These are phyloP conservation scores for Chalaropsis ovoidea DNA, from an alignment of 2,329 filamentous ascomycete species.

Conservation along the genomic window DNA sequence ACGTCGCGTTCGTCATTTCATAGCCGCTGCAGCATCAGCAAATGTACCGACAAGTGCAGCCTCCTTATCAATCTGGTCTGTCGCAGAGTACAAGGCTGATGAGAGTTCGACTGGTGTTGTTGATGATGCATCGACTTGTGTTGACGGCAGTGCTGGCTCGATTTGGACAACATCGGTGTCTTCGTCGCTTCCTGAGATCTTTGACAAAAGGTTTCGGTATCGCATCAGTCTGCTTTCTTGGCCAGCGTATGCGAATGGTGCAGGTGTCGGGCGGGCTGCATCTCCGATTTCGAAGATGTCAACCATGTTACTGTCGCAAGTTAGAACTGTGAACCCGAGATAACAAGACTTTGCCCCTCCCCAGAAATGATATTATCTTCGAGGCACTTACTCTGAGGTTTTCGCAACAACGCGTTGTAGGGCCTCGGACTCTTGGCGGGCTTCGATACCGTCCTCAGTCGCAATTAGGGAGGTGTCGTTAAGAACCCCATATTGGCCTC, in stretches of 20 bases:
- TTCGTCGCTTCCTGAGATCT: constrained; percentile 42
- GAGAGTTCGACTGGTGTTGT: constrained; percentile 44
- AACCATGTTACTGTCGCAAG: constrained; percentile 48
- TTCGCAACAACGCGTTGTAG: constrained; percentile 53
- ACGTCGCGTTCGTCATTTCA: constrained; percentile 30
- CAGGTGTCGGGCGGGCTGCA: constrained; percentile 32
- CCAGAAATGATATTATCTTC: not conserved
- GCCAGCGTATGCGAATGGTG: constrained; percentile 41
- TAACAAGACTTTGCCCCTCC: constrained; percentile 3
- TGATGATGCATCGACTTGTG: constrained; percentile 35
- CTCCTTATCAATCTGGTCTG: constrained; percentile 39
- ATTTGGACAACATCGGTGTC: constrained; percentile 38
- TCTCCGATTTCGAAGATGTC: constrained; percentile 55
- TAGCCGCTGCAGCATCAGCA: constrained; percentile 47
- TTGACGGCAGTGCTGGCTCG: constrained; percentile 35
- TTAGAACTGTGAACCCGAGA: constrained; percentile 21
- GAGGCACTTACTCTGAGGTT: constrained; percentile 48
- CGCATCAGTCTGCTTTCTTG: constrained; percentile 48
- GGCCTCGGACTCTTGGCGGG: constrained; percentile 54
- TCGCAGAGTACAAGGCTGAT: not conserved
- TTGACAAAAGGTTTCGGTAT: constrained; percentile 53
- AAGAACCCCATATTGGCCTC: constrained; percentile 54
- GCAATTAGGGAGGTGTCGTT: constrained; percentile 45
- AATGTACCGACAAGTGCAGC: constrained; percentile 50
- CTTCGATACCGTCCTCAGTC: constrained; percentile 51